These are phyloP conservation scores for Hortiboletus campestris DNA, from an alignment of 768 basidiomycete species.

Conservation along the genomic window DNA sequence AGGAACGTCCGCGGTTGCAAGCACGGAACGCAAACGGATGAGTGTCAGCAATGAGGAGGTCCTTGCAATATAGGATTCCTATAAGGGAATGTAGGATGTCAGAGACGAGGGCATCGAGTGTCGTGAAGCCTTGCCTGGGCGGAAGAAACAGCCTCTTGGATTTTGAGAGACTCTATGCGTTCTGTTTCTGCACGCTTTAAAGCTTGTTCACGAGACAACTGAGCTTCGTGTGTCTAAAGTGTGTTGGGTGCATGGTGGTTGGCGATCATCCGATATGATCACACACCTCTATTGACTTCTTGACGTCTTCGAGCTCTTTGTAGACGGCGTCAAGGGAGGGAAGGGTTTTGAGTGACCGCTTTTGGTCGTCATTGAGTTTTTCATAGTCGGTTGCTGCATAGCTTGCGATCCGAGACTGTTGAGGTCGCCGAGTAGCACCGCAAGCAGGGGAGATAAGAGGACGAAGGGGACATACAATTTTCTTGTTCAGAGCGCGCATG, in stretches of 20 bases:
- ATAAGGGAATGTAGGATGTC: background rate
- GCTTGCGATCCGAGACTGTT: slow-evolving; percentile 66
- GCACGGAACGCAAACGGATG: slow-evolving; percentile 53
- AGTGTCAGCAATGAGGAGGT: slow-evolving; percentile 54
- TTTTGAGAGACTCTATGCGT: slow-evolving; percentile 51
- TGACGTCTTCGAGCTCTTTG: slow-evolving; percentile 82
- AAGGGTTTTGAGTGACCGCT: slow-evolving; percentile 65
- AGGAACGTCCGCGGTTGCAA: slow-evolving; percentile 46
- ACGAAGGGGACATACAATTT: slow-evolving; percentile 59
- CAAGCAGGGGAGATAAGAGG: background rate
- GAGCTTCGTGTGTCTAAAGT: slow-evolving; percentile 60
- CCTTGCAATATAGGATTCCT: slow-evolving; percentile 47
- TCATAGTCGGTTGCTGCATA: slow-evolving; percentile 68
- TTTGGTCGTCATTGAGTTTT: slow-evolving; percentile 88
- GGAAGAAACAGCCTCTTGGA: slow-evolving; percentile 53
- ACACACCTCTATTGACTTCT: slow-evolving; percentile 81
- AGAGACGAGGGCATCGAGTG: background rate
- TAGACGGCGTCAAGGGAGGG: slow-evolving; percentile 73
- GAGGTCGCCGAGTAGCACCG: slow-evolving; percentile 8
- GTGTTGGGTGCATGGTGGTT: background rate
- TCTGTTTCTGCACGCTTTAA: slow-evolving; percentile 56
- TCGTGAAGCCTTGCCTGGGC: slow-evolving; percentile 48
- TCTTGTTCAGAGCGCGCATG: slow-evolving; percentile 74
- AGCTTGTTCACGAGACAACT: slow-evolving; percentile 54
- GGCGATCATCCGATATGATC: slow-evolving; percentile 9